Conservation (phyloP, 257 asterid species). For the Cynanchum wilfordii region DNA sequence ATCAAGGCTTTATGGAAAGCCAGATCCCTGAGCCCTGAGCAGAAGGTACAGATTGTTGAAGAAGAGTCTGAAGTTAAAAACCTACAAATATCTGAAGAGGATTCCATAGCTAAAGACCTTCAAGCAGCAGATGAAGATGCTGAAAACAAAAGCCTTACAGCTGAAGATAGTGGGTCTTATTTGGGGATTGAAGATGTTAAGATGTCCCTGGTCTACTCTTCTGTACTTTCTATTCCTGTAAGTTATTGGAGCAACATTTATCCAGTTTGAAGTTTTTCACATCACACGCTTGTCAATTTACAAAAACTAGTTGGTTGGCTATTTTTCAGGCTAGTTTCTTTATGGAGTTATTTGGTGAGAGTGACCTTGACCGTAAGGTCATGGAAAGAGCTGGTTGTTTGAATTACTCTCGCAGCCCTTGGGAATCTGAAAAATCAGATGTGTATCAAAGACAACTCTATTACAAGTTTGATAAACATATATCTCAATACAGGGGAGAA, state of each 20-base stretch:
- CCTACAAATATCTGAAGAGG: slow-evolving; percentile 65
- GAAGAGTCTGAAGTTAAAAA: slow-evolving; percentile 62
- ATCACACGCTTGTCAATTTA: neutral
- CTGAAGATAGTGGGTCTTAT: slow-evolving; percentile 69
- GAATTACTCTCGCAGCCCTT: slow-evolving; percentile 70
- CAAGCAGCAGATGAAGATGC: slow-evolving; percentile 59
- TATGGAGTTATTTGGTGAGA: slow-evolving; percentile 86
- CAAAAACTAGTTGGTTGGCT: slow-evolving; percentile 6
- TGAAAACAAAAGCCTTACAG: slow-evolving; percentile 50
- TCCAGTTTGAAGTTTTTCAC: neutral
- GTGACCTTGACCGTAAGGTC: slow-evolving; percentile 72
- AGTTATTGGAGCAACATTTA: slow-evolving; percentile 28
- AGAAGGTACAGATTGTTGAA: slow-evolving; percentile 82
- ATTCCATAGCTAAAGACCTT: slow-evolving; percentile 42
- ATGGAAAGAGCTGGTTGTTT: slow-evolving; percentile 96
- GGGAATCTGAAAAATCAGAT: slow-evolving; percentile 89
- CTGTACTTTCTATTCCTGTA: slow-evolving; percentile 77
- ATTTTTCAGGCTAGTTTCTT: slow-evolving; percentile 66
- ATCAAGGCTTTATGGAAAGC: slow-evolving; percentile 96
- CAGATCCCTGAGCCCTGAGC: slow-evolving; percentile 89
- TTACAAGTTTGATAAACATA: slow-evolving; percentile 71
- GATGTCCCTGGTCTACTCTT: slow-evolving; percentile 68
- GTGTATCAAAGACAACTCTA: slow-evolving; percentile 82
- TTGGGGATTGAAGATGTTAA: slow-evolving; percentile 65
- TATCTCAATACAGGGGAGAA: slow-evolving; percentile 86